Evolutionary conservation across 768 basidiomycete genomes (phyloP), one percentile per base, ranked within the genome.

Genomic region (Dioszegia hungarica): DNA sequence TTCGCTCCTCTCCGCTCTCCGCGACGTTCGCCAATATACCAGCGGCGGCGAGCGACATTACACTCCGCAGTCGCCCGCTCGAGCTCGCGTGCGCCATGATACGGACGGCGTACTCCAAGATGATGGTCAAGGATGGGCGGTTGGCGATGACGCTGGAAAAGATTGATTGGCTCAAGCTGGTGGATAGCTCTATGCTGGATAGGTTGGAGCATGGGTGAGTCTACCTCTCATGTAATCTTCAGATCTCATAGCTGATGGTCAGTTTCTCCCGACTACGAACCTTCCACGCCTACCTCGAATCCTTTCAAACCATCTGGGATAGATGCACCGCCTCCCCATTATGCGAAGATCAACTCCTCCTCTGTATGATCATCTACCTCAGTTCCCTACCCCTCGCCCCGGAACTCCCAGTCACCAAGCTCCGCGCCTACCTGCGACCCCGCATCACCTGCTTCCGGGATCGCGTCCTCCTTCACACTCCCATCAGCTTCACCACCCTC

Each of bases 61-160:
- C 63, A 39, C 50, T 66, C 6, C 70, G 68, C 46, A 63, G 62
- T 5, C 31, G 70, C 45, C 64, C 67, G 1, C 54, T 60, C 11
- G 70, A 72, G 52, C 49, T 72, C 22, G 64, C 61, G 6, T 62
- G 64, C 44, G 61, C 67, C 5, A 72, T 72, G 70, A 34, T 72
- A 1, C 51, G 46, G 20, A 61, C 64, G 20, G 67, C 70, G 27
- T 72, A 72, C 40, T 54, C 57, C 9, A 68, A 58, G 48, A 61
- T 37, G 3, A 44, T 34, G 19, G 46, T 45, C 46, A 50, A 48
- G 22, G 28, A 20, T 3, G 41, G 64, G 1, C 17, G 45, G 20
- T n/a, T 53, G 15, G 49, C 49, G 5, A 17, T 51, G 22, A 29
- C 28, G 27, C 50, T 33, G 1, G 58, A 58, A 1, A 65, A 68